Base-by-base conservation (phyloP, 2,329 filamentous ascomycete genomes). In the Ophiocordyceps polyrhachis-furcata region DNA sequence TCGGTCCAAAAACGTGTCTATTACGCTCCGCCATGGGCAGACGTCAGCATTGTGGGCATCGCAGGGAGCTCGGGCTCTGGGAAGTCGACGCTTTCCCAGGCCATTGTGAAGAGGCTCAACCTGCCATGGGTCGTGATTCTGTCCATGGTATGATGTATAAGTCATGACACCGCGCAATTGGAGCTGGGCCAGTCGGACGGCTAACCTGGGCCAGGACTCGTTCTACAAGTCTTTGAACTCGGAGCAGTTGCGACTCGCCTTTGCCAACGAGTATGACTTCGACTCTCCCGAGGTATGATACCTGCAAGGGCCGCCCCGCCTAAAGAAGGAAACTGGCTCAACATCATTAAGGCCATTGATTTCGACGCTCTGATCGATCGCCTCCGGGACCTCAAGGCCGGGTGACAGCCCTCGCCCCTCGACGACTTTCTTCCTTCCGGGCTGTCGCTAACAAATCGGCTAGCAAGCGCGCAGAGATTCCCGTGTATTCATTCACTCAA, bases 51-150 rank as follows among this genome's bases (percentile, higher is more conserved):
- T 56, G 95, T 98, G 59, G 91, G 87, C 43, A 82, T 98, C 54
- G 89, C 91, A 51, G 91, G 91, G 35, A 91, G 85, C 63, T 96
- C 89, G 25, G 91, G 91, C 40, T 96, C 89, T 23, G 64, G 89
- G 47, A 98, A 98, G 69, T 95, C 89, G 7, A 95, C 88, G 7
- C 68, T 98, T 45, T 88, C 91, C 29, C 76, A 93, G 59, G 86
- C 89, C 50, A 94, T 98, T 53, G 84, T 96, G 51, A 81, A 76
- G 55, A 81, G 83, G 55, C 68, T 98, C 54, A 94, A 91, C 63
- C 67, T 98, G 50, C 91, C 91, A 46, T 98, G 91, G 89, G 91
- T 98, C 49, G 88, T 95, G 43, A 95, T 98, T 62, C 65, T 98
- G 54, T 93, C 88, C 40, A 96, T 98, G 81, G 86, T 89, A 71